A percentile compares a stretch with the other conserved stretches of the same genome.
Conservation (phyloP, 352 stramenopile genomes). For the Phytophthora tentaculata region DNA sequence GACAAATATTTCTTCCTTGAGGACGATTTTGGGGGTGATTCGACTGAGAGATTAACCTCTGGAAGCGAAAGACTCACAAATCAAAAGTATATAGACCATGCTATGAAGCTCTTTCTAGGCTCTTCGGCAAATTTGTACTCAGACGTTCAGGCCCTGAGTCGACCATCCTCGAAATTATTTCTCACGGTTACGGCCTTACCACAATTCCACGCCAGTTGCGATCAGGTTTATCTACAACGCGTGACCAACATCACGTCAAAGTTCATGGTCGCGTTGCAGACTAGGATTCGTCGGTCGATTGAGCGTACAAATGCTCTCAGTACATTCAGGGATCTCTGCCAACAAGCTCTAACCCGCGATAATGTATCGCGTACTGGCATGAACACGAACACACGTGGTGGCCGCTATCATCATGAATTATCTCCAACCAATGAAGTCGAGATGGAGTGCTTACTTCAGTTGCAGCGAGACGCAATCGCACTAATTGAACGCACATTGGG, state of each 20-base stretch:
- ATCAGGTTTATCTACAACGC: conserved; percentile 58
- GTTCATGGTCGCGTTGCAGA: conserved; percentile 37
- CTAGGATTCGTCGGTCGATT: conserved; percentile 53
- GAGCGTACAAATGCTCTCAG: conserved; percentile 37
- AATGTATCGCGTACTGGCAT: not conserved
- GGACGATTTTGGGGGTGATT: not conserved
- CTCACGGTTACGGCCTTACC: conserved; percentile 45
- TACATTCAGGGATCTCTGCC: conserved; percentile 37
- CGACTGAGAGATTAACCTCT: not conserved
- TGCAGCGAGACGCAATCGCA: conserved; percentile 44
- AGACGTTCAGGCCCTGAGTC: conserved; percentile 34
- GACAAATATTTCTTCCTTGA: conserved; percentile 47
- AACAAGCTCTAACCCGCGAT: conserved; percentile 22
- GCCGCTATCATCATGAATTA: conserved; percentile 20
- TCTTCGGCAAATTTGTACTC: conserved; percentile 41
- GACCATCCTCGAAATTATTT: conserved; percentile 37
- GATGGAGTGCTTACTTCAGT: conserved; percentile 40
- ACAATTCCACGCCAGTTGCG: conserved; percentile 53
- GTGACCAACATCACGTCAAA: conserved; percentile 44
- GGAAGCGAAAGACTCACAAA: conserved; percentile 34
- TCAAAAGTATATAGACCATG: conserved; percentile 53
- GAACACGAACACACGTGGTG: not conserved
- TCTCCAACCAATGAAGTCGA: conserved; percentile 49
- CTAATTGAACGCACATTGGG: conserved; percentile 45
- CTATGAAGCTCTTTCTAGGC: conserved; percentile 45